Conservation (phyloP, 2,329 filamentous ascomycete species). For the Penicillium sp. region DNA sequence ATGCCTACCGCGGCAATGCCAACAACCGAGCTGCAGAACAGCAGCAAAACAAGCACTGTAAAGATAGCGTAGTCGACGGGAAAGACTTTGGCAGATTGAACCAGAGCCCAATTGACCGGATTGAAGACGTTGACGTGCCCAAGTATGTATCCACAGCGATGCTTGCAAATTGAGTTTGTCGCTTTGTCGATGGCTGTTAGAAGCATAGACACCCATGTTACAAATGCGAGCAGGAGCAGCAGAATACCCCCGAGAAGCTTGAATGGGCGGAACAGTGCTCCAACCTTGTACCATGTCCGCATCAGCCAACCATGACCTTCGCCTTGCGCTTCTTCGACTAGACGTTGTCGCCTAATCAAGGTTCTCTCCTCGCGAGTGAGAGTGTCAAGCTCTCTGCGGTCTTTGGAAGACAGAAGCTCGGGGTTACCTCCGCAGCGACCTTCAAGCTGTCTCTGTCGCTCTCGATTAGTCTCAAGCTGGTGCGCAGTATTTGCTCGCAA, state of each 20-base stretch:
- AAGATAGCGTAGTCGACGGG: slow-evolving; percentile 91
- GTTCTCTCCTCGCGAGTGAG: slow-evolving; percentile 89
- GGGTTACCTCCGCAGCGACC: slow-evolving; percentile 74
- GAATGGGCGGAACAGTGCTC: slow-evolving; percentile 79
- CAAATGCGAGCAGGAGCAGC: slow-evolving; percentile 68
- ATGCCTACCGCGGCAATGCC: slow-evolving; percentile 87
- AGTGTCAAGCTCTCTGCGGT: slow-evolving; percentile 82
- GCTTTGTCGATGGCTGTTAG: slow-evolving; percentile 96
- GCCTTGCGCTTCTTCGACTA: slow-evolving; percentile 68
- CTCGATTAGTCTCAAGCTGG: slow-evolving; percentile 81
- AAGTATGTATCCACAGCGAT: slow-evolving; percentile 87
- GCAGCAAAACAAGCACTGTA: slow-evolving; percentile 75
- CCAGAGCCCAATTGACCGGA: slow-evolving; percentile 85
- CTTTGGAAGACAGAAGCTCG: slow-evolving; percentile 75
- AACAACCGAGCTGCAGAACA: slow-evolving; percentile 84
- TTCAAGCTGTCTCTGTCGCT: slow-evolving; percentile 88
- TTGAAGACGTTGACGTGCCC: slow-evolving; percentile 89
- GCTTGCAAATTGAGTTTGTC: slow-evolving; percentile 89
- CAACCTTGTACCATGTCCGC: slow-evolving; percentile 73
- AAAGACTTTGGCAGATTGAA: slow-evolving; percentile 77
- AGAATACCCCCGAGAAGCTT: slow-evolving; percentile 83
- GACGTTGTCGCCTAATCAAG: slow-evolving; percentile 79
- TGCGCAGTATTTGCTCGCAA: slow-evolving; percentile 73
- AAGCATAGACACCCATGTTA: slow-evolving; percentile 89
- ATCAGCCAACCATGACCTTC: slow-evolving; percentile 74